A percentile compares a stretch with the other conserved stretches of the same genome.
These are phyloP conservation scores for Phytophthora palmivora DNA, from an alignment of 352 stramenopile genomes.

Conservation along the genomic window DNA sequence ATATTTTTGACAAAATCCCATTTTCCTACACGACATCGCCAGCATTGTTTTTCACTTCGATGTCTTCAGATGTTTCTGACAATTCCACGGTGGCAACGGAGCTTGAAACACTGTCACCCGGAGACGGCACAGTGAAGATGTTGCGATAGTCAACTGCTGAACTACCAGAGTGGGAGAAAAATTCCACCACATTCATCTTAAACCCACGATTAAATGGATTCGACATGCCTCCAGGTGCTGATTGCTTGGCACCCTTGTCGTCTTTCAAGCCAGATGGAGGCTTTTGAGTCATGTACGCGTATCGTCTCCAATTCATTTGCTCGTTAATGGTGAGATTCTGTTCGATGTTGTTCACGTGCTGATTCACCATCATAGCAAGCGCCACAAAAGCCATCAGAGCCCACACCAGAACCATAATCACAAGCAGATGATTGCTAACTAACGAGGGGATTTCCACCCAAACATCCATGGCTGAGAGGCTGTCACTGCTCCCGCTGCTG, in stretches of 20 bases:
- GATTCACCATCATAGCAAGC: constrained; percentile 65
- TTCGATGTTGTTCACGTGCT: constrained; percentile 70
- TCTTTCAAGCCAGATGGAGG: constrained; percentile 8
- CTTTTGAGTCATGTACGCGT: constrained; percentile 61
- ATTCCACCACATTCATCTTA: constrained; percentile 53
- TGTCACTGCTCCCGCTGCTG: constrained; percentile 27
- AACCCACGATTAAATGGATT: constrained; percentile 61
- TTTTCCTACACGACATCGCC: constrained; percentile 36
- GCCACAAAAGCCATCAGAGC: constrained; percentile 50
- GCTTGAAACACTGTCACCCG: constrained; percentile 13
- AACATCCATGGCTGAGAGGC: constrained; percentile 55
- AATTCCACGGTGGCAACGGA: constrained; percentile 16
- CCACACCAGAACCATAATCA: constrained; percentile 72
- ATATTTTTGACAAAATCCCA: constrained; percentile 9
- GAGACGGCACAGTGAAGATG: constrained; percentile 39
- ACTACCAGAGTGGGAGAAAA: constrained; percentile 48
- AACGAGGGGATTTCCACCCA: constrained; percentile 69
- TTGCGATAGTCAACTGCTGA: constrained; percentile 51
- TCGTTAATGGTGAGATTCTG: constrained; percentile 87
- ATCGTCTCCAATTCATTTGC: constrained; percentile 84
- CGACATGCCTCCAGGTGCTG: constrained; percentile 20
- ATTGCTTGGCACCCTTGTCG: constrained; percentile 22
- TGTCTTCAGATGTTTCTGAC: constrained; percentile 18
- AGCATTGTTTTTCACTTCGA: constrained; percentile 11
- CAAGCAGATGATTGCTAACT: constrained; percentile 58